These are phyloP conservation scores for Coelastrella sp. DNA, from an alignment of 139 green algal species.

Conservation along the genomic window DNA sequence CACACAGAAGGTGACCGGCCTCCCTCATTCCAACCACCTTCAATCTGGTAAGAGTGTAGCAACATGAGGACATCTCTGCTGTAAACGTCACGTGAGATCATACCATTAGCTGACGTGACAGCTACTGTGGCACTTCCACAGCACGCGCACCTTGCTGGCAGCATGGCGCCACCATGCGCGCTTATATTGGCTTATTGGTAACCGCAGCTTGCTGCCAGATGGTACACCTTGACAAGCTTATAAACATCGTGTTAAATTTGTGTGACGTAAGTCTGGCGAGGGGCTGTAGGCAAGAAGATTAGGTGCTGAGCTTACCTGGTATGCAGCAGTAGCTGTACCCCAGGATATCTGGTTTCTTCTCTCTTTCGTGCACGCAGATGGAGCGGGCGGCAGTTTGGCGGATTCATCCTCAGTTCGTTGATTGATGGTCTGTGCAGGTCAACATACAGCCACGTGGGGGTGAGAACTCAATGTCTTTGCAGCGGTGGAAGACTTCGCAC, in stretches of 20 bases:
- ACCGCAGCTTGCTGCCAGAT: too few relatives aligned
- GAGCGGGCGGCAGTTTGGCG: background rate
- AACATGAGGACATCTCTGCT: background rate
- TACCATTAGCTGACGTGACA: too few relatives aligned
- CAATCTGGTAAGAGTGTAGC: slow-evolving; percentile 10
- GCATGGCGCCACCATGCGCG: too few relatives aligned
- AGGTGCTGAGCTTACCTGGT: background rate
- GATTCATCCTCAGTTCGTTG: background rate
- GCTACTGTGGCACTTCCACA: too few relatives aligned
- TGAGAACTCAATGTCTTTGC: too few relatives aligned
- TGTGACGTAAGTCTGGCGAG: too few relatives aligned
- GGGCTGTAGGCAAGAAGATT: background rate
- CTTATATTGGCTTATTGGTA: too few relatives aligned
- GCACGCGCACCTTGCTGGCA: too few relatives aligned
- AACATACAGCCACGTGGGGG: background rate
- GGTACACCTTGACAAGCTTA: too few relatives aligned
- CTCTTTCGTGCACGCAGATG: background rate
- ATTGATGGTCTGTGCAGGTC: background rate
- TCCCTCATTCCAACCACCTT: slow-evolving; percentile 52
- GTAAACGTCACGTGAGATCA: too few relatives aligned
- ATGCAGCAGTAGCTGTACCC: slow-evolving; percentile 34
- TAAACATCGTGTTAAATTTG: too few relatives aligned
- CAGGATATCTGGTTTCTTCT: slow-evolving; percentile 7
- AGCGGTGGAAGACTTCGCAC: too few relatives aligned
- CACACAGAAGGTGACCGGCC: slow-evolving; percentile 60